These are phyloP conservation scores for Collybia nuda DNA, from an alignment of 768 basidiomycete genomes.

Conservation along the genomic window DNA sequence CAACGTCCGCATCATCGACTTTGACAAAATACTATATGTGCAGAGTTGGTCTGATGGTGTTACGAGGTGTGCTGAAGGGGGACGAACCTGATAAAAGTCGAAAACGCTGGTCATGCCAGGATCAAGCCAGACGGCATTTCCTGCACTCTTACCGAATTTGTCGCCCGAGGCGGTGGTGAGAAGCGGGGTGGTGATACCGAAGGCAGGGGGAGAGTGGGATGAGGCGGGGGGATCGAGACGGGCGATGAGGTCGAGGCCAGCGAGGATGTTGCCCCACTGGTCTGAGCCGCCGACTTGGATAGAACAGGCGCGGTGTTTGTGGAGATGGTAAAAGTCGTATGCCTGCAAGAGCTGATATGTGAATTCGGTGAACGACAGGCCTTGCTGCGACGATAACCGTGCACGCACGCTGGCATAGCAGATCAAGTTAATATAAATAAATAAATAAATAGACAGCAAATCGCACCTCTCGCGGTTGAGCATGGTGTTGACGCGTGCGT, in stretches of 20 bases:
- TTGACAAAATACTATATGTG: constrained; percentile 93
- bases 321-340: constrained; percentile 86
- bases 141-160: constrained; percentile 97
- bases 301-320: constrained; percentile 63
- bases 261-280: constrained; percentile 98
- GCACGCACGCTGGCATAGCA: constrained; percentile 64
- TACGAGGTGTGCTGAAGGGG: neutral
- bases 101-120: constrained; percentile 75
- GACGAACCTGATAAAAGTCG: constrained; percentile 88
- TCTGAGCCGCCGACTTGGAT: constrained; percentile 96
- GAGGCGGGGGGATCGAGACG: constrained; percentile 33
- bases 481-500: constrained; percentile 87
- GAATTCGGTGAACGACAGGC: constrained; percentile 98
- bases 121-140: constrained; percentile 94
- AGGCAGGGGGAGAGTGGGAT: constrained; percentile 33
- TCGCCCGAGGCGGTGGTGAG: constrained; percentile 86
- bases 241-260: constrained; percentile 88
- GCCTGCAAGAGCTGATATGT: constrained; percentile 97
- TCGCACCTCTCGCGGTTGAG: constrained; percentile 85
- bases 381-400: constrained; percentile 75
- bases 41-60: too few relatives aligned
- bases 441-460: constrained; percentile 2
- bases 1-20: constrained; percentile 77
- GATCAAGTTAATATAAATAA: neutral
- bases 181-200: constrained; percentile 91